Evolutionary conservation across 108 stramenopile species (phyloP).

Genomic region (Nitzschia inconspicua): DNA sequence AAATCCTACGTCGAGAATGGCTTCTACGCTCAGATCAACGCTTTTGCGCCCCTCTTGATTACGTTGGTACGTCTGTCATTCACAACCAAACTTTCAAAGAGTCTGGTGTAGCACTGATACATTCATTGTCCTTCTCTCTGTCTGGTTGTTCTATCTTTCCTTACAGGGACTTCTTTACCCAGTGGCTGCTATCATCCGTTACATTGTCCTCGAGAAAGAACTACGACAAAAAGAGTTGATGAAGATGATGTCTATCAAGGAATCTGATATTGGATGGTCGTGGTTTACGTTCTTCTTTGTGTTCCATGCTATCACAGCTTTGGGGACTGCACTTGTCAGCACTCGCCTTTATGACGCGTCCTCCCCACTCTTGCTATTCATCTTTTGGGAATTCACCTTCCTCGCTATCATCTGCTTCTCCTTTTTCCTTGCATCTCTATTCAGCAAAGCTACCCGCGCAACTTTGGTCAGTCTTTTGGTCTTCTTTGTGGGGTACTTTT

Average conservation of each 20-base stretch:
- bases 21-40: slow-evolving; percentile 34
- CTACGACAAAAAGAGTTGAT: slow-evolving; percentile 81
- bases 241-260: slow-evolving; percentile 86
- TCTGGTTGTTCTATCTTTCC: slow-evolving; percentile 42
- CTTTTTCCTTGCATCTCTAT: slow-evolving; percentile 58
- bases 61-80: no score
- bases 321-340: slow-evolving; percentile 40
- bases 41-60: slow-evolving; percentile 32
- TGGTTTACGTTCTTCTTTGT: slow-evolving; percentile 65
- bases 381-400: slow-evolving; percentile 64
- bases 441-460: slow-evolving; percentile 64
- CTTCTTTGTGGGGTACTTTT: slow-evolving; percentile 75
- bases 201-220: slow-evolving; percentile 69
- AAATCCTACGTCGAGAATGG: slow-evolving; percentile 44
- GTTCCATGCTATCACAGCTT: slow-evolving; percentile 54
- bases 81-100: slow-evolving; percentile 11
- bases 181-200: slow-evolving; percentile 54
- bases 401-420: slow-evolving; percentile 44
- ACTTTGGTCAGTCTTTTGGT: slow-evolving; percentile 72
- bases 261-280: slow-evolving; percentile 66
- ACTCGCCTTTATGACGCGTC: slow-evolving; percentile 49
- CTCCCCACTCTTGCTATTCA: slow-evolving; percentile 30
- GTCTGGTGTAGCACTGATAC: neutral
- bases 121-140: slow-evolving; percentile 5
- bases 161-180: slow-evolving; percentile 81